phyloP scores from a whole-genome alignment of 2,329 filamentous ascomycete genomes.

The Didymellaceae sp. region DNA sequence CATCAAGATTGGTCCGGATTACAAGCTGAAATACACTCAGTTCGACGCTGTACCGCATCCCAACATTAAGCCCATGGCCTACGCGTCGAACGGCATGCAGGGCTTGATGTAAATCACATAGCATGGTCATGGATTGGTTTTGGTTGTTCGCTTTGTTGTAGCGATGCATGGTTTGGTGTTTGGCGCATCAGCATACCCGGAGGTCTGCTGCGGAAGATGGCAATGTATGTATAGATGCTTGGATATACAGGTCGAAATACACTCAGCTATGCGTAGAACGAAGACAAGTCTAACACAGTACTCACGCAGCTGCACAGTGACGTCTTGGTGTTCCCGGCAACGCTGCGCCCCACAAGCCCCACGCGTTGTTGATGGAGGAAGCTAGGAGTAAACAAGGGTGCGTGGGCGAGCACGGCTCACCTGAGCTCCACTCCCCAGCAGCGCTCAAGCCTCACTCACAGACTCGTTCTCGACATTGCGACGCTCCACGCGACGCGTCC shows the following conservation, averaged over 20 bases:
- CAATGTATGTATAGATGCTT: constrained; percentile 15
- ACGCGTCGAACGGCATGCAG: constrained; percentile 82
- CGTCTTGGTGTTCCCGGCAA: constrained; percentile 8
- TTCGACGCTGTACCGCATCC: constrained; percentile 98
- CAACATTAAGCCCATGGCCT: constrained; percentile 91
- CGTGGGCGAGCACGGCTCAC: constrained; percentile 6
- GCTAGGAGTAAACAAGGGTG: constrained; percentile 18
- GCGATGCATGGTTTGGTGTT: constrained; percentile 48
- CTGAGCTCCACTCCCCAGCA: constrained; percentile 10
- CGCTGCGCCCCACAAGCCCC: constrained; percentile 1
- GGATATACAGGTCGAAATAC: constrained; percentile 11
- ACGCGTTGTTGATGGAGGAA: constrained; percentile 10
- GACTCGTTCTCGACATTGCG: constrained; percentile 7
- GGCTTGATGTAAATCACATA: constrained; percentile 66
- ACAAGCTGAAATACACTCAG: constrained; percentile 89
- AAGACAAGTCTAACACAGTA: neutral
- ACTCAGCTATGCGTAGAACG: constrained; percentile 10
- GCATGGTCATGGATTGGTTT: constrained; percentile 1
- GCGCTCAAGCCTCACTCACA: constrained; percentile 13
- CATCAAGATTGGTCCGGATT: constrained; percentile 92
- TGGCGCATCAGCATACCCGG: constrained; percentile 42
- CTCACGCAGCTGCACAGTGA: constrained; percentile 5
- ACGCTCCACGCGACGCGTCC: constrained; percentile 1
- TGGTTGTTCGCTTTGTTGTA: constrained; percentile 31
- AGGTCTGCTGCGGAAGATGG: constrained; percentile 21